phyloP scores from a whole-genome alignment of 352 stramenopile genomes.

The Phytophthora uliginosa region DNA sequence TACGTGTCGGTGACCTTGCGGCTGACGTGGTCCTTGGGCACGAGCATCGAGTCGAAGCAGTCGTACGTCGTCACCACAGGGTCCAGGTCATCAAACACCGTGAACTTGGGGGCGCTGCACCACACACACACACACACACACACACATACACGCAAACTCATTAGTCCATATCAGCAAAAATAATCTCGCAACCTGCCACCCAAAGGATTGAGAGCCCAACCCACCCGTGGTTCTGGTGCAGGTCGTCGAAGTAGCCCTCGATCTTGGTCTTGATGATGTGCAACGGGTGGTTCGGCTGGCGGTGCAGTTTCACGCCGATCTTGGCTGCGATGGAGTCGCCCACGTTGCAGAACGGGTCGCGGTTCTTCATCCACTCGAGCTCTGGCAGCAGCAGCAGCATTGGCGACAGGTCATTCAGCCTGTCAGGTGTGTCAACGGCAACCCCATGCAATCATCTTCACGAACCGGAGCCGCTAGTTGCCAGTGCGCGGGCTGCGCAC shows the following conservation, averaged over 20 bases:
- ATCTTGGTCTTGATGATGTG: conserved; percentile 96
- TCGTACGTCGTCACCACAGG: conserved; percentile 91
- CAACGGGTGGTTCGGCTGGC: conserved; percentile 87
- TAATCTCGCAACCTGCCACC: not conserved
- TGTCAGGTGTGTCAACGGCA: conserved; percentile 19
- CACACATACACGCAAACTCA: not conserved
- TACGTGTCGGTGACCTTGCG: conserved; percentile 92
- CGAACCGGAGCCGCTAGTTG: conserved; percentile 20
- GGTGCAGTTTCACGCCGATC: conserved; percentile 92
- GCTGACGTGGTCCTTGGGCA: conserved; percentile 92
- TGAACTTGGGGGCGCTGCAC: conserved; percentile 77
- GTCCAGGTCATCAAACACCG: conserved; percentile 88
- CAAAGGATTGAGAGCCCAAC: not conserved
- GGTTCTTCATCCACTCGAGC: conserved; percentile 82
- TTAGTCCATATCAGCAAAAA: not conserved
- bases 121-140: conserved; percentile 10
- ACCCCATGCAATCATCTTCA: not conserved
- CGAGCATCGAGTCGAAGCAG: conserved; percentile 94
- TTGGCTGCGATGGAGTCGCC: conserved; percentile 87
- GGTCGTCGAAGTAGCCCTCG: conserved; percentile 89
- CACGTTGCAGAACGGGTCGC: conserved; percentile 91
- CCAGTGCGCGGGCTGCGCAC: conserved; percentile 11
- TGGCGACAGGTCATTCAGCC: not conserved
- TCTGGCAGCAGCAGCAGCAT: conserved; percentile 36
- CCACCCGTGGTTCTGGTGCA: conserved; percentile 70